Percentiles rank a stretch among this genome's conserved stretches.
Evolutionary conservation across 345 rosid species (phyloP).

Genomic region (Eucalyptus rudis): DNA sequence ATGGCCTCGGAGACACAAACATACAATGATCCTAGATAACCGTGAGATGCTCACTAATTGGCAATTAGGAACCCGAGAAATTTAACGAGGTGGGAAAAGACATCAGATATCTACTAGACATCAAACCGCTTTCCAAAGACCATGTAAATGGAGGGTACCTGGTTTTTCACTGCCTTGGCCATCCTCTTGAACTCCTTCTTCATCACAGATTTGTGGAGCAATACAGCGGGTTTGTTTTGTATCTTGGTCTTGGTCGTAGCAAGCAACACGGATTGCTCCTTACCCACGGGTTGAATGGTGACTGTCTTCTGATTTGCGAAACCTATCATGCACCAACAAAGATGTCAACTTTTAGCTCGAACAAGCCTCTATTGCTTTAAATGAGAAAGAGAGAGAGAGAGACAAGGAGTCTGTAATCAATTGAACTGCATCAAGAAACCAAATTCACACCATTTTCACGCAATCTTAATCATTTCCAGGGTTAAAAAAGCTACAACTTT

Average conservation of each 20-base stretch:
- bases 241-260: conserved; percentile 70
- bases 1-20: background rate
- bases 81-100: background rate
- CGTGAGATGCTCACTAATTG: background rate
- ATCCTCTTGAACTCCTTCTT: conserved; percentile 37
- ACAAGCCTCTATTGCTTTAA: background rate
- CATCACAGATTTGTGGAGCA: conserved; percentile 39
- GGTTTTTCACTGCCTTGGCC: conserved; percentile 45
- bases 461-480: background rate
- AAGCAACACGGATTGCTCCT: conserved; percentile 49
- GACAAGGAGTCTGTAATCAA: background rate
- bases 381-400: background rate
- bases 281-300: conserved; percentile 43
- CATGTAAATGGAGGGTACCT: conserved; percentile 8
- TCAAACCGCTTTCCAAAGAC: background rate
- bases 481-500: background rate
- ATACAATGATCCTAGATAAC: background rate
- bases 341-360: background rate
- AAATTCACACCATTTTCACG: background rate
- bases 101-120: background rate
- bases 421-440: background rate
- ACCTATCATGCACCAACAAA: conserved; percentile 9
- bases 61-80: background rate
- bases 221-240: conserved; percentile 30
- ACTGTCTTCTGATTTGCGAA: conserved; percentile 73